Evolutionary conservation across 2,329 filamentous ascomycete genomes (phyloP), one percentile per base, ranked within the genome.

Genomic region (Aspergillus brasiliensis): DNA sequence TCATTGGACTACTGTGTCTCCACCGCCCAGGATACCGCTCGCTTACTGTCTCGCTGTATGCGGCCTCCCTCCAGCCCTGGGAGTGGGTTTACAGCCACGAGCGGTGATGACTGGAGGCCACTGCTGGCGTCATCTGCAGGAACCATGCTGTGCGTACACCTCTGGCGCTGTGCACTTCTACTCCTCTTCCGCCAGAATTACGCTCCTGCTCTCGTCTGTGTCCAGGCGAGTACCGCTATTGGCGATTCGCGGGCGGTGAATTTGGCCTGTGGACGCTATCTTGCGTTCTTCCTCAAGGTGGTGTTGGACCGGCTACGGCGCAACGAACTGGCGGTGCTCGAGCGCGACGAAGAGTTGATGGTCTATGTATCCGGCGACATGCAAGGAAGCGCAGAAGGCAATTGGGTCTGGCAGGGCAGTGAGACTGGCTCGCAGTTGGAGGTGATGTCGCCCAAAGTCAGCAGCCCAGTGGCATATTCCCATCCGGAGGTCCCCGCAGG

Each of bases 281-380:
- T 97, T 2, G 82, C 86, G 0, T 97, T 96, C 74, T 97, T 98
- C 73, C 76, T 94, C 5, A 86, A 87, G 3, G 81, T 82, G 5
- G 76, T 98, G 3, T 78, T 86, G 1, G 84, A 86, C 34, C 84
- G 84, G 38, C 67, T 83, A 17, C 81, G 81, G 10, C 79, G 74
- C 23, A 76, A 77, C 15, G 74, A 76, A 1, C 65, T 73, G 0
- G 69, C 68, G 2, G 74, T 74, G 28, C 70, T 85, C 2, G 84
- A 87, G 48, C 81, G 82, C 3, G 93, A 99, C 69, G 93, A 98
- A 72, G 94, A 97, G 73, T 84, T 98, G 67, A 79, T 98, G 27
- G 91, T 88, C 0, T 97, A 97, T 69, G 87, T 91, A 1, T 94
- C 91, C 28, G 91, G 89, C 0, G 95, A 98, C 76, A 82, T 96